phyloP scores from a whole-genome alignment of 208 protist genomes.

The Trichomonas gallinae region DNA sequence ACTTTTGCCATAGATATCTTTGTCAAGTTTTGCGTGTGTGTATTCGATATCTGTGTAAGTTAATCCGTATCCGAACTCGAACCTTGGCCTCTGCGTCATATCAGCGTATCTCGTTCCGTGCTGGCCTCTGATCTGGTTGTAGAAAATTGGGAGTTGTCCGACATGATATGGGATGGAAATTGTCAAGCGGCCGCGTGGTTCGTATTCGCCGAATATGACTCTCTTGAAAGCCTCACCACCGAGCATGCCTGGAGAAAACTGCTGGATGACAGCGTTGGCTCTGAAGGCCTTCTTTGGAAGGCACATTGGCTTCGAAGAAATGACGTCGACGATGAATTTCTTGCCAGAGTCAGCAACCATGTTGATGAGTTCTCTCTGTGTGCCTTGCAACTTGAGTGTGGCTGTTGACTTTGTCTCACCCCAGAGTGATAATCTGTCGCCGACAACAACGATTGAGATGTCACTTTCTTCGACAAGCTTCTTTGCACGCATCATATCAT shows the following conservation, averaged over 20 bases:
- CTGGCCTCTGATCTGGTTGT: not conserved
- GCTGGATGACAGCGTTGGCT: conserved; percentile 32
- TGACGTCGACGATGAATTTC: conserved; percentile 36
- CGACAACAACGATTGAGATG: not conserved
- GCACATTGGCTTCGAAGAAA: conserved; percentile 36
- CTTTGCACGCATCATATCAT: not conserved
- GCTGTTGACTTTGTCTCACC: not conserved
- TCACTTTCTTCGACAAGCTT: not conserved
- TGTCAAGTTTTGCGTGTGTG: not conserved
- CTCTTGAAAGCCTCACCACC: conserved; percentile 40
- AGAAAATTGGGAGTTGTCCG: not conserved
- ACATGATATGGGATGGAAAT: conserved; percentile 35
- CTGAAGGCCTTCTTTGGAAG: conserved; percentile 11
- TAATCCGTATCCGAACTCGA: conserved; percentile 37
- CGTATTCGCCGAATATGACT: conserved; percentile 30
- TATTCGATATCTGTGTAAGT: conserved; percentile 39
- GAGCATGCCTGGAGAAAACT: conserved; percentile 35
- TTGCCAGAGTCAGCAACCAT: not conserved
- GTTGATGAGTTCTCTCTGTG: not conserved
- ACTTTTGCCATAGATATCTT: not conserved
- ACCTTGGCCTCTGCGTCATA: conserved; percentile 25
- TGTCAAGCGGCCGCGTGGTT: conserved; percentile 35
- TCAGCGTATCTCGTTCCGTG: conserved; percentile 13
- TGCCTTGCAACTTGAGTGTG: not conserved
- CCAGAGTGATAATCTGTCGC: not conserved